Conservation (phyloP, 2,329 filamentous ascomycete genomes). For the Cryphonectria parasitica region DNA sequence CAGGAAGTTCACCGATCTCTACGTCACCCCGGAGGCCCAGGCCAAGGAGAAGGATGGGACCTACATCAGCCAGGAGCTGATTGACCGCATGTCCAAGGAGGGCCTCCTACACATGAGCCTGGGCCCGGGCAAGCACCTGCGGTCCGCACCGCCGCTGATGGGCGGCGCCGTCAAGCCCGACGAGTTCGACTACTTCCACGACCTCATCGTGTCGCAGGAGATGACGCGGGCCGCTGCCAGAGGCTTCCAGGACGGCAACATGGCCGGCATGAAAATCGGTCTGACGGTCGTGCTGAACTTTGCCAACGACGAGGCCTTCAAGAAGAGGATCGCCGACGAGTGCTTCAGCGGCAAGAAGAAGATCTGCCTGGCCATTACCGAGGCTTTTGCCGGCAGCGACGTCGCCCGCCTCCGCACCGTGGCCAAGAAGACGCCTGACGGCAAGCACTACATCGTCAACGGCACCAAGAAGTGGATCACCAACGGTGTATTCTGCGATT, state of each 20-base stretch:
- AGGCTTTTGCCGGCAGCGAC: conserved; percentile 84
- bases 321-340: conserved; percentile 70
- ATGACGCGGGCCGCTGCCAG: conserved; percentile 70
- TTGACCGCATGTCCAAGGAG: conserved; percentile 75
- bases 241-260: conserved; percentile 85
- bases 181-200: conserved; percentile 88
- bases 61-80: conserved; percentile 71
- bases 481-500: conserved; percentile 79
- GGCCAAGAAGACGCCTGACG: conserved; percentile 74
- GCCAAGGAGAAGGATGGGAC: conserved; percentile 75
- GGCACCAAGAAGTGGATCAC: conserved; percentile 88
- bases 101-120: conserved; percentile 81
- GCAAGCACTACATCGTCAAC: conserved; percentile 72
- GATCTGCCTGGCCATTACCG: conserved; percentile 85
- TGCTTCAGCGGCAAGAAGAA: conserved; percentile 83
- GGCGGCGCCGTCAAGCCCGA: conserved; percentile 73
- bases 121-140: conserved; percentile 80
- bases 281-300: conserved; percentile 81
- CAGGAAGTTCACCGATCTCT: conserved; percentile 71
- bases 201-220: conserved; percentile 77
- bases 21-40: conserved; percentile 75
- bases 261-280: conserved; percentile 84
- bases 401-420: conserved; percentile 81
- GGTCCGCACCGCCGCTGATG: conserved; percentile 63
- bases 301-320: conserved; percentile 67